phyloP scores from a whole-genome alignment of 1,284 basidiomycete genomes.

The Leccinum laetum region DNA sequence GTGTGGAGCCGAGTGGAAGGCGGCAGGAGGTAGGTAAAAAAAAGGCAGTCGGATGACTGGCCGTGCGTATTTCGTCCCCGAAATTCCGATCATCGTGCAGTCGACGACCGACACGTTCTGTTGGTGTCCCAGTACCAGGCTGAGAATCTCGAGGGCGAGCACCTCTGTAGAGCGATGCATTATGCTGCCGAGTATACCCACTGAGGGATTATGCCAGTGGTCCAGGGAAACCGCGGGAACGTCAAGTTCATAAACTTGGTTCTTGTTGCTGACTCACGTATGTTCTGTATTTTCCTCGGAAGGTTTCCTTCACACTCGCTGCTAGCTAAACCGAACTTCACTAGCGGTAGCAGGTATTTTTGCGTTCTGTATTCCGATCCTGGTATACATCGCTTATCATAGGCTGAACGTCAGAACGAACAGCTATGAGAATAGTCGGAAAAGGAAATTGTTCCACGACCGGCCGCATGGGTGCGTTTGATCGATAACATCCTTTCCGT shows the following conservation, averaged over 20 bases:
- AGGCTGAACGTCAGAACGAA: background rate
- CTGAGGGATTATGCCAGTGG: constrained; percentile 7
- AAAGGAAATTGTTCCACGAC: constrained; percentile 13
- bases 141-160: constrained; percentile 12
- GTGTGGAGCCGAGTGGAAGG: constrained; percentile 2
- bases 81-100: constrained; percentile 2
- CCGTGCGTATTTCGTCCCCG: constrained; percentile 10
- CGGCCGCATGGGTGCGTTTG: constrained; percentile 8
- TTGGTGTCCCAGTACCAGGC: background rate
- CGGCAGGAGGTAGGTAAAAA: background rate
- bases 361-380: background rate
- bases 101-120: background rate
- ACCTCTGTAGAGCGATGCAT: constrained; percentile 9
- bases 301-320: background rate
- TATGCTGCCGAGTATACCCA: constrained; percentile 4
- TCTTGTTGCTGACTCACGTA: constrained; percentile 1
- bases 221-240: constrained; percentile 27
- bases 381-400: background rate
- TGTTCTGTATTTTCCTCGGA: constrained; percentile 11
- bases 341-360: constrained; percentile 19
- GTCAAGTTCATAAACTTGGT: constrained; percentile 15
- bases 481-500: constrained; percentile 6
- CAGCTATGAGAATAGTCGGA: constrained; percentile 6
- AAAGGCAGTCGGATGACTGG: constrained; percentile 7
- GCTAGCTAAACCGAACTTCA: constrained; percentile 13